Evolutionary conservation across 129 eudicot genomes (phyloP).

Genomic region (Saussurea involucrata): DNA sequence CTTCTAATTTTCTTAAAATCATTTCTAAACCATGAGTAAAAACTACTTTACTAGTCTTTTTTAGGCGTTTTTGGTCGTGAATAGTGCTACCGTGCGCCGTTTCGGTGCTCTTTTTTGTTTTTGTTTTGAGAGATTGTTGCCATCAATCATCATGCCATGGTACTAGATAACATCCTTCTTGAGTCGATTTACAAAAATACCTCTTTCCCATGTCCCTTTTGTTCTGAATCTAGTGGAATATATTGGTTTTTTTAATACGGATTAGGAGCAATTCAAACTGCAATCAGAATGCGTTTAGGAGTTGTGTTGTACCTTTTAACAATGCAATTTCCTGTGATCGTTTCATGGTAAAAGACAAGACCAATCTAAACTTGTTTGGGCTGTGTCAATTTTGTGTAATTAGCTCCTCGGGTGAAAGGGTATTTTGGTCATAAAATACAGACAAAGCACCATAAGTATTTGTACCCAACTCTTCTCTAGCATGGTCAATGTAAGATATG

Average conservation of each 20-base stretch:
- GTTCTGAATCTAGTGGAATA: not conserved
- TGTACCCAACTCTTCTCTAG: conserved; percentile 13
- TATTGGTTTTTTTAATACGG: not conserved
- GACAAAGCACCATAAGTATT: conserved; percentile 1
- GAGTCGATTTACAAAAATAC: conserved; percentile 7
- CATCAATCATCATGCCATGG: too few species aligned
- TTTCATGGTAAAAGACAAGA: not conserved
- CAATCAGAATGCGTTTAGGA: conserved; percentile 5
- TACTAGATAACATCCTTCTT: not conserved
- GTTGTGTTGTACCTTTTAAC: conserved; percentile 23
- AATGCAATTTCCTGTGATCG: not conserved
- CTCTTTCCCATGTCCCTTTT: not conserved
- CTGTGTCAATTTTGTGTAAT: conserved; percentile 1
- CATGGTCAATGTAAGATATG: not conserved
- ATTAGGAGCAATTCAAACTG: not conserved
- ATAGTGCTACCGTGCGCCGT: conserved; percentile 8
- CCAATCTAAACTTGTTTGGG: not conserved
- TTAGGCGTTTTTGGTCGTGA: not conserved
- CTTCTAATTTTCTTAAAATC: not conserved
- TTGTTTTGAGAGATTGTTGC: not conserved
- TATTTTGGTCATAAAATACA: conserved; percentile 13
- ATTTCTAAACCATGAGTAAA: not conserved
- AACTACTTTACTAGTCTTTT: not conserved
- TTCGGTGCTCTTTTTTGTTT: not conserved
- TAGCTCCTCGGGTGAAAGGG: not conserved